Conservation (phyloP, 2,329 filamentous ascomycete genomes). For the Clathrospora elynae region DNA sequence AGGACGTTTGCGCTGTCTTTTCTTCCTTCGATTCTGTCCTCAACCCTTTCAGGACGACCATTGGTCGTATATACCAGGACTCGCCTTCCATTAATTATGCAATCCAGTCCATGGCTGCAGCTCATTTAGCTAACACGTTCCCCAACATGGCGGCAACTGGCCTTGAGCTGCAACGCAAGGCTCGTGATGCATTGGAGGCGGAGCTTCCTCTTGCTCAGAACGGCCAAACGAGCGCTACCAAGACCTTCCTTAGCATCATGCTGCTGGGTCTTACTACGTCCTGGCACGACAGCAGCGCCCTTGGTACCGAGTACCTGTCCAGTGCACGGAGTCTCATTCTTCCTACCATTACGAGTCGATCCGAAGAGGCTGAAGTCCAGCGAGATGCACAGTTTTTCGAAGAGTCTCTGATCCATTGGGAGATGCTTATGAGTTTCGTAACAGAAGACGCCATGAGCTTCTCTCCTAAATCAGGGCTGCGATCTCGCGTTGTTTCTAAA, state of each 20-base stretch:
- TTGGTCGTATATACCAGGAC: conserved; percentile 62
- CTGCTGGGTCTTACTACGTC: conserved; percentile 64
- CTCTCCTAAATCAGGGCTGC: conserved; percentile 34
- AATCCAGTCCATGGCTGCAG: conserved; percentile 68
- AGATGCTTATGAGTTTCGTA: conserved; percentile 63
- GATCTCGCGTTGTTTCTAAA: conserved; percentile 28
- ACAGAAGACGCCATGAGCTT: conserved; percentile 50
- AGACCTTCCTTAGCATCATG: conserved; percentile 62
- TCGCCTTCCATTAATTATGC: conserved; percentile 64
- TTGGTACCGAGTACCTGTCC: conserved; percentile 60
- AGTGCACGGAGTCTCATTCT: conserved; percentile 52
- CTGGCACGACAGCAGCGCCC: conserved; percentile 63
- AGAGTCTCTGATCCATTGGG: conserved; percentile 63
- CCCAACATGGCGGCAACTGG: conserved; percentile 59
- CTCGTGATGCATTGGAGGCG: conserved; percentile 57
- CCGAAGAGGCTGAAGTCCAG: conserved; percentile 40
- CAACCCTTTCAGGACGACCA: conserved; percentile 65
- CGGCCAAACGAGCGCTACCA: conserved; percentile 51
- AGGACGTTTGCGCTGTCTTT: conserved; percentile 64
- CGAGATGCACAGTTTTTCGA: conserved; percentile 58
- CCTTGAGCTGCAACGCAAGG: conserved; percentile 59
- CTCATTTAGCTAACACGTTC: conserved; percentile 63
- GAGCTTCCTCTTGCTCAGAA: conserved; percentile 54
- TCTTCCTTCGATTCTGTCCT: conserved; percentile 68
- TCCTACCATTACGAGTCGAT: conserved; percentile 51